A percentile compares a stretch with the other conserved stretches of the same genome.
Evolutionary conservation across 2,329 filamentous ascomycete species (phyloP).

Genomic region (Xylariomycetidae sp.): DNA sequence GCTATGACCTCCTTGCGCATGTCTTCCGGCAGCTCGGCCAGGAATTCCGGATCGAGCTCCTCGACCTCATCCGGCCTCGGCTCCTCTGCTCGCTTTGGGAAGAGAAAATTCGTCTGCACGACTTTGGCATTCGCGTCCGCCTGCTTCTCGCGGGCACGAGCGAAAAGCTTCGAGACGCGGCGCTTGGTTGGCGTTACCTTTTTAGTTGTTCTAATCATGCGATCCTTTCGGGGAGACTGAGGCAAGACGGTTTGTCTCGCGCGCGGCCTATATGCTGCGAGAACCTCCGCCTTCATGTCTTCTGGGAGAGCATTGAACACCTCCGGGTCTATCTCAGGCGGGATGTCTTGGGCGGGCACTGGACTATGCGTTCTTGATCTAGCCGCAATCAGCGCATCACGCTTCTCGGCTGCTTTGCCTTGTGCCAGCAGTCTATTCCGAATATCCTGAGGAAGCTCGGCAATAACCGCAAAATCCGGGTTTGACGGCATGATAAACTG

Average conservation of each 20-base stretch:
- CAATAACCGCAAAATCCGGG: slow-evolving; percentile 74
- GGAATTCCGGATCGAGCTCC: slow-evolving; percentile 65
- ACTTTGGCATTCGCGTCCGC: slow-evolving; percentile 54
- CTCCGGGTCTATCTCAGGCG: slow-evolving; percentile 80
- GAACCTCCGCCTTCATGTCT: slow-evolving; percentile 78
- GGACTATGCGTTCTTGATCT: slow-evolving; percentile 37
- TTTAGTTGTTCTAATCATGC: slow-evolving; percentile 43
- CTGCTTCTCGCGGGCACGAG: slow-evolving; percentile 45
- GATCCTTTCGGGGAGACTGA: slow-evolving; percentile 54
- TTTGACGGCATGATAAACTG: slow-evolving; percentile 89
- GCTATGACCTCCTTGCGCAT: slow-evolving; percentile 72
- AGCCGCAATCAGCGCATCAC: slow-evolving; percentile 25
- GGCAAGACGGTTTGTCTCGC: slow-evolving; percentile 30
- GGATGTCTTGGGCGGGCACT: slow-evolving; percentile 35
- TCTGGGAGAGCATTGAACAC: slow-evolving; percentile 79
- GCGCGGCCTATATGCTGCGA: slow-evolving; percentile 61
- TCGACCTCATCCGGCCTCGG: slow-evolving; percentile 31
- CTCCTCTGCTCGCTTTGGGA: slow-evolving; percentile 29
- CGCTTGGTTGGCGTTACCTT: slow-evolving; percentile 65
- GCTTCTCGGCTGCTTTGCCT: slow-evolving; percentile 26
- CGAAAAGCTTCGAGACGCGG: slow-evolving; percentile 39
- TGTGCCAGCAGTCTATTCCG: slow-evolving; percentile 67
- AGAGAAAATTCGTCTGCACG: slow-evolving; percentile 72
- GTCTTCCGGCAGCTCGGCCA: slow-evolving; percentile 78
- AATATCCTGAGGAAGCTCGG: slow-evolving; percentile 80